Base-by-base conservation (phyloP, 164 flowering plant genomes). In the Vitis rupestris region DNA sequence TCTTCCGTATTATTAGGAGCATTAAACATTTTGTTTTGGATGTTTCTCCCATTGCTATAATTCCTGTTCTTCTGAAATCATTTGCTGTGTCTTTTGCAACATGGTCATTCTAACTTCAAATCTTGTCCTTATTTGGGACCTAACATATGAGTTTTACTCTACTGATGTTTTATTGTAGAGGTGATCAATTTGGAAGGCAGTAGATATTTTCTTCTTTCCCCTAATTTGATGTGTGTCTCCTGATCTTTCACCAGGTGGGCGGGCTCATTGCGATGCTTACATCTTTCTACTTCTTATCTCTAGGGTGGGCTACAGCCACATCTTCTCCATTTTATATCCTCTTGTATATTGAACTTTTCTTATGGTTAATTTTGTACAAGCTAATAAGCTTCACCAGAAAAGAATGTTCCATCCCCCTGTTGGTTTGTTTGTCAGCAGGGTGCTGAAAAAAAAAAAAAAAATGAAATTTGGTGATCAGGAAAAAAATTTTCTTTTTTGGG, bases 321-420 rank as follows among this genome's bases (percentile, higher is more conserved):
- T 65, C 75, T 68, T 88, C 93, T 71, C 99, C 99, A 66, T 79
- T 95, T 66, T 78, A 93, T 95, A 95, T 95, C 99, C 99, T 92
- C 64, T 23, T 63, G 51, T 14, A 10, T 16, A n/a, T 78, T 55
- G 17, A 9, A 55, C 13, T n/a, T 23, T 72, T 59, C 12, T 44
- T 23, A 51, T 56, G 31, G 9, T 48, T 17, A 50, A 50, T 16
- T 49, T 50, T 6, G 50, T 10, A n/a, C 67, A 49, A 50, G 16
- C 56, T 23, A 19, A 37, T 37, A 37, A 6, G 7, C 44, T 37
- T 37, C 44, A 37, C 44, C 44, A 0, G 7, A 37, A 37, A 37
- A 37, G 44, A 37, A 37, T 37, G 44, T 37, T 37, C 44, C 44
- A 37, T 37, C 44, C 1, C 44, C 44, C 7, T 37, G 44, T 37